Evolutionary conservation across 106 monocot genomes (phyloP).

Genomic region (Dendrobium chrysotoxum): DNA sequence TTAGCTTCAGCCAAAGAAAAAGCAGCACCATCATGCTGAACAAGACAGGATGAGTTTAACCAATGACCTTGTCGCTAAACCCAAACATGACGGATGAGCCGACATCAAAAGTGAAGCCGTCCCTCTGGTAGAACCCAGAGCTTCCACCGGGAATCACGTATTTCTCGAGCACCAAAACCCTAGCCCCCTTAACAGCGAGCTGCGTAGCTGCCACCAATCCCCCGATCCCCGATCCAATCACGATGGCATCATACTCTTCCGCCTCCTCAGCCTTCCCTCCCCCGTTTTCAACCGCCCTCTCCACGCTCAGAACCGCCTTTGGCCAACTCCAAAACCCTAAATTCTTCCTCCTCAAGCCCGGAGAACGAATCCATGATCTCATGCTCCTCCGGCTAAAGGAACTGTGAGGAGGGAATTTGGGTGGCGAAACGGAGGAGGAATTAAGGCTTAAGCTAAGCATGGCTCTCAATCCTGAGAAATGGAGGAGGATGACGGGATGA

Average conservation of each 20-base stretch:
- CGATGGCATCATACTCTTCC: constrained; percentile 76
- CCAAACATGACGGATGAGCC: constrained; percentile 99
- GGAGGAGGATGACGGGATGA: neutral
- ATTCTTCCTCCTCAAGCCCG: neutral
- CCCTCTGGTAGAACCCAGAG: constrained; percentile 79
- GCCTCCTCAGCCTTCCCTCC: neutral
- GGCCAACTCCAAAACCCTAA: neutral
- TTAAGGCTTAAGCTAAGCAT: constrained; percentile 4
- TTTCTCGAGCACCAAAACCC: constrained; percentile 95
- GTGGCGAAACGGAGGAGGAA: neutral
- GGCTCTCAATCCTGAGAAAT: neutral
- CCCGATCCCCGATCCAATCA: constrained; percentile 93
- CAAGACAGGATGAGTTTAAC: neutral
- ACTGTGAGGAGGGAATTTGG: neutral
- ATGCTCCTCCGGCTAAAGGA: neutral
- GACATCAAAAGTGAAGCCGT: constrained; percentile 92
- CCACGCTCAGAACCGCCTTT: constrained; percentile 21
- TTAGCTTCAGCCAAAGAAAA: neutral
- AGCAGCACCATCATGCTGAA: neutral
- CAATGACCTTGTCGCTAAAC: constrained; percentile 78
- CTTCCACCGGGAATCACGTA: constrained; percentile 96
- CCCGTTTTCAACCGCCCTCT: constrained; percentile 11
- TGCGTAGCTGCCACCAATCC: constrained; percentile 95
- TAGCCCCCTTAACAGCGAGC: constrained; percentile 87
- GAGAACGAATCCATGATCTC: neutral